Percentiles rank a stretch among this genome's conserved stretches.
These are phyloP conservation scores for Pyrus bretschneideri DNA, from an alignment of 306 rosid genomes.

Conservation along the genomic window DNA sequence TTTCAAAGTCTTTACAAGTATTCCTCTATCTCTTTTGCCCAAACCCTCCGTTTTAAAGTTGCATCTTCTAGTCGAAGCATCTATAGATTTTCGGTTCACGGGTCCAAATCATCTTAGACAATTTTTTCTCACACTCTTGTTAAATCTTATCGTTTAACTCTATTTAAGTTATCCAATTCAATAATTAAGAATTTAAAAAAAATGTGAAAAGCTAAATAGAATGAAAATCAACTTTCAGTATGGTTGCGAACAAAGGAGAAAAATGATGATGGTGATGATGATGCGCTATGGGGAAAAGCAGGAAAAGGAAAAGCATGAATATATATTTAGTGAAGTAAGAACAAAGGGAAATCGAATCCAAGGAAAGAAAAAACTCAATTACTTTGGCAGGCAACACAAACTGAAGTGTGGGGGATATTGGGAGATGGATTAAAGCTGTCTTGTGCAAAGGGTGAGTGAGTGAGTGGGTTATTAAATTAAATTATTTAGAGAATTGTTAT, in stretches of 20 bases:
- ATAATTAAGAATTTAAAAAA: no score
- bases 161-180: background rate
- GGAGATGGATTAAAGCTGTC: slow-evolving; percentile 42
- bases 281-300: slow-evolving; percentile 15
- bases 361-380: slow-evolving; percentile 19
- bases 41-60: no score
- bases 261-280: slow-evolving; percentile 4
- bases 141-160: no score
- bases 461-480: slow-evolving; percentile 20
- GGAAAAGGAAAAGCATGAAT: background rate
- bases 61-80: no score
- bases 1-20: no score
- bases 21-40: no score
- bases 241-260: background rate
- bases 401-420: slow-evolving; percentile 3
- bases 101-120: no score
- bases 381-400: slow-evolving; percentile 18
- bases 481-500: no score
- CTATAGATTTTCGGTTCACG: no score
- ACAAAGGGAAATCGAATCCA: slow-evolving; percentile 54
- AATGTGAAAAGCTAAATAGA: no score
- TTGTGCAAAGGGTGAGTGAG: background rate
- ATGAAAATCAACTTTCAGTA: background rate
- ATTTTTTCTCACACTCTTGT: background rate
- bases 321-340: slow-evolving; percentile 25